phyloP scores from a whole-genome alignment of 441 rosid species.

The Adansonia rubrostipa region DNA sequence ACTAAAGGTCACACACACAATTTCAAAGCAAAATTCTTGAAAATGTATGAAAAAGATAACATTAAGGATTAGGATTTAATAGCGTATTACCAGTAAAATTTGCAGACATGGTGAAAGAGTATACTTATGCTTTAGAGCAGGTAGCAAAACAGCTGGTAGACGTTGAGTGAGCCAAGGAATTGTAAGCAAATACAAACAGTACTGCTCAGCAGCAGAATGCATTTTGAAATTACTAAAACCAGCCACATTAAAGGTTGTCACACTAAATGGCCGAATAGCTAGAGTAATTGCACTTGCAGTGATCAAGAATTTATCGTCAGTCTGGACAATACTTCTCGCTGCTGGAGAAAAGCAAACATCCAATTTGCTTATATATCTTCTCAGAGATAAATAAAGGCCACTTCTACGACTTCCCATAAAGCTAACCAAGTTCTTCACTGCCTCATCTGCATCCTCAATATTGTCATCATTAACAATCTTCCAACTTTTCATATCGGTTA shows the following conservation, averaged over 20 bases:
- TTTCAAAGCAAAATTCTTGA: background rate
- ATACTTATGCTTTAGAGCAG: slow-evolving; percentile 86
- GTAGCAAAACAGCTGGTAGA: slow-evolving; percentile 76
- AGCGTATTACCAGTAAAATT: slow-evolving; percentile 71
- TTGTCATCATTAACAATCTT: slow-evolving; percentile 46
- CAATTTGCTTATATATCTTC: slow-evolving; percentile 65
- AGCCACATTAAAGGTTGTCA: slow-evolving; percentile 38
- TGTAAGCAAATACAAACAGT: slow-evolving; percentile 65
- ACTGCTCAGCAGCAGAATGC: slow-evolving; percentile 57
- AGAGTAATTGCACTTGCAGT: slow-evolving; percentile 83
- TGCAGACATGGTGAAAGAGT: slow-evolving; percentile 70
- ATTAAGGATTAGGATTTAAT: slow-evolving; percentile 30
- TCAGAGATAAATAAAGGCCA: slow-evolving; percentile 68
- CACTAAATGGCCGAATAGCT: slow-evolving; percentile 83
- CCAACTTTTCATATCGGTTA: slow-evolving; percentile 86
- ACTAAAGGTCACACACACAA: slow-evolving; percentile 6
- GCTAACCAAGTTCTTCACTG: slow-evolving; percentile 59
- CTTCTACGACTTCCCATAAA: slow-evolving; percentile 73
- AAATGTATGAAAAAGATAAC: slow-evolving; percentile 9
- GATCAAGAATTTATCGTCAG: slow-evolving; percentile 75
- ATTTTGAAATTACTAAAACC: slow-evolving; percentile 35
- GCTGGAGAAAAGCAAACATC: slow-evolving; percentile 39
- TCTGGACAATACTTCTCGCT: slow-evolving; percentile 39
- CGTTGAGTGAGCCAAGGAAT: slow-evolving; percentile 77
- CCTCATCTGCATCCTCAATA: slow-evolving; percentile 55